These are phyloP conservation scores for Lasiosphaeriaceae sp. DNA, from an alignment of 495 filamentous ascomycete species.

Conservation along the genomic window DNA sequence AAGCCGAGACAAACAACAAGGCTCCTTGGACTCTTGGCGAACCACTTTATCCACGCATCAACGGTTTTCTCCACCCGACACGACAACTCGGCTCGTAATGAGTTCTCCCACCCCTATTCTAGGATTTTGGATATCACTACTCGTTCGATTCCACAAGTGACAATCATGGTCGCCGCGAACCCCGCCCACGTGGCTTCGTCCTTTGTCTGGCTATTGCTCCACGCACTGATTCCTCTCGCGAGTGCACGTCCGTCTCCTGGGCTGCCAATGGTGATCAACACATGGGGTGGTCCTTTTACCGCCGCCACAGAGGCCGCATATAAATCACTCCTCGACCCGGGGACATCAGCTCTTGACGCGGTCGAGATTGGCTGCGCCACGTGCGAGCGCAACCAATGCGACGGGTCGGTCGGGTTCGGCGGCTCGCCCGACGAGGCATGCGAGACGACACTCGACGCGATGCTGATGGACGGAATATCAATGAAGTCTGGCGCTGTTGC, in stretches of 20 bases:
- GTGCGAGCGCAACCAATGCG: constrained; percentile 43
- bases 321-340: constrained; percentile 27
- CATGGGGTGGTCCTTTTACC: constrained; percentile 44
- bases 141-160: too few species aligned
- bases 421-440: constrained; percentile 46
- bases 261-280: constrained; percentile 44
- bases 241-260: constrained; percentile 14
- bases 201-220: neutral
- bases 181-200: too few species aligned
- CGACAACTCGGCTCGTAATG: too few species aligned
- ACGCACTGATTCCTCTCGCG: neutral
- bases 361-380: constrained; percentile 41
- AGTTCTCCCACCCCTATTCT: too few species aligned
- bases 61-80: too few species aligned
- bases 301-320: constrained; percentile 48
- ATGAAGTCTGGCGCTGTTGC: constrained; percentile 45
- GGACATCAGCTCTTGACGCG: constrained; percentile 38
- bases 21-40: too few species aligned
- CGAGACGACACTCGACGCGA: constrained; percentile 47
- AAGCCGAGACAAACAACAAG: too few species aligned
- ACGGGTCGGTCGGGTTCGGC: constrained; percentile 44
- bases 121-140: too few species aligned
- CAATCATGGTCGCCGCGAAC: too few species aligned
- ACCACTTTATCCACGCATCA: too few species aligned
- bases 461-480: constrained; percentile 43